Base-by-base conservation (phyloP, 2,329 filamentous ascomycete genomes). In the Fusarium sp. region DNA sequence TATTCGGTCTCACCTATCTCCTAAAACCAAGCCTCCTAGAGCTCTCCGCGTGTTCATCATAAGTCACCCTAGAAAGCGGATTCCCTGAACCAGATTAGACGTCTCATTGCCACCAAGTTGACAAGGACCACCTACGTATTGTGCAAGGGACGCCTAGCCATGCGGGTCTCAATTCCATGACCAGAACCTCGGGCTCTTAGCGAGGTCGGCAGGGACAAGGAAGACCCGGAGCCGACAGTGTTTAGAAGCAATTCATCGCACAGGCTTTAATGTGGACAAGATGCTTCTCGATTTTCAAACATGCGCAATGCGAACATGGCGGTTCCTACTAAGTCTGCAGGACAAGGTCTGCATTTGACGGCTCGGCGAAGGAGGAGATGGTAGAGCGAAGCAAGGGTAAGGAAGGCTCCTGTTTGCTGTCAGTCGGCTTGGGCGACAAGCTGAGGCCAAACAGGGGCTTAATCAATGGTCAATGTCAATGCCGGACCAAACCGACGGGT, bases 181-280 rank as follows among this genome's bases (percentile, higher is more conserved):
- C 67, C 67, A 69, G 63, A 61, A 70, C 70, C 56, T 63, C 67
- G 67, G 67, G 67, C 67, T 66, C 65, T 49, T 65, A 65, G 63
- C 58, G 63, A 65, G 64, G 66, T 62, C 59, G 52, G 60, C 65
- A 70, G 57, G 67, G 67, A 57, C 63, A 58, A 46, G 62, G 57
- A 28, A 28, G 26, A 4, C 19, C 19, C 19, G 19, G 19, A 19
- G 19, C 48, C 39, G 50, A 52, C 52, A 54, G 35, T 29, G 53
- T 58, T 59, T 67, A 35, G 40, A 59, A 55, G 59, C 43, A 32
- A 47, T 45, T 43, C 44, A 43, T 53, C 57, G 51, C 40, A 55
- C 46, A 44, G 31, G 29, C 46, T 43, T 58, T 31, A 29, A 47
- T 40, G 42, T 55, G 34, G 51, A 36, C 42, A 55, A 50, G 49